phyloP scores from a whole-genome alignment of 1,139 yeast genomes.

The Diutina ranongensis region DNA sequence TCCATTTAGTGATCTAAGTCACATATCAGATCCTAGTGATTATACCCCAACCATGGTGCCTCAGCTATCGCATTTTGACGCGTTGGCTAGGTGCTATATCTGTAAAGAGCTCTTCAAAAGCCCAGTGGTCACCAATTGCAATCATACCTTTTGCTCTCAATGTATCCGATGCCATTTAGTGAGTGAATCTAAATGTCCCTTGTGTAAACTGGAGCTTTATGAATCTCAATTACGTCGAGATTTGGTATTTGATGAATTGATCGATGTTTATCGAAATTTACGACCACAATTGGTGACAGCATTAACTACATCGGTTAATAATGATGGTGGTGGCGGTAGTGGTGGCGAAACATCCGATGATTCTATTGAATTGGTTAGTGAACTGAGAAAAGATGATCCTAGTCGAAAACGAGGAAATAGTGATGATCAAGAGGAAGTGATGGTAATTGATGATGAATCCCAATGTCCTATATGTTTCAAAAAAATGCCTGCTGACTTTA shows the following conservation, averaged over 20 bases:
- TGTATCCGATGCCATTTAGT: constrained; percentile 71
- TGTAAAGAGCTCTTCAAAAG: constrained; percentile 78
- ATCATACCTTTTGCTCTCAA: constrained; percentile 83
- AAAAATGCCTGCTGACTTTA: constrained; percentile 2
- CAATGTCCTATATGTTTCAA: background rate
- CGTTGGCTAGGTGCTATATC: constrained; percentile 73
- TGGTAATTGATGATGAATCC: background rate
- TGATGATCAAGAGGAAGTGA: too few relatives aligned
- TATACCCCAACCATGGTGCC: constrained; percentile 49
- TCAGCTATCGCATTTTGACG: constrained; percentile 48
- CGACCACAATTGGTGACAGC: constrained; percentile 19
- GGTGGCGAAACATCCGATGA: too few relatives aligned
- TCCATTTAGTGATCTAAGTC: background rate
- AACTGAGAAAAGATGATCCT: background rate
- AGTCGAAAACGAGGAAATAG: background rate
- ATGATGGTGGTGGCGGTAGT: too few relatives aligned
- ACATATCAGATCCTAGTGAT: constrained; percentile 51
- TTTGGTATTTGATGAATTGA: constrained; percentile 62
- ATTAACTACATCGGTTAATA: too few relatives aligned
- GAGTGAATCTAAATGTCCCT: constrained; percentile 57
- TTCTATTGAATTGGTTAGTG: background rate
- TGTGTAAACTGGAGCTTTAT: constrained; percentile 61
- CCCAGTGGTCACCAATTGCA: constrained; percentile 79
- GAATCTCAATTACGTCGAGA: constrained; percentile 65
- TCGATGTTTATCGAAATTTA: constrained; percentile 38